Evolutionary conservation across 225 moss, liverwort and hornwort genomes (phyloP).

Genomic region (Sphagnum tenellum): DNA sequence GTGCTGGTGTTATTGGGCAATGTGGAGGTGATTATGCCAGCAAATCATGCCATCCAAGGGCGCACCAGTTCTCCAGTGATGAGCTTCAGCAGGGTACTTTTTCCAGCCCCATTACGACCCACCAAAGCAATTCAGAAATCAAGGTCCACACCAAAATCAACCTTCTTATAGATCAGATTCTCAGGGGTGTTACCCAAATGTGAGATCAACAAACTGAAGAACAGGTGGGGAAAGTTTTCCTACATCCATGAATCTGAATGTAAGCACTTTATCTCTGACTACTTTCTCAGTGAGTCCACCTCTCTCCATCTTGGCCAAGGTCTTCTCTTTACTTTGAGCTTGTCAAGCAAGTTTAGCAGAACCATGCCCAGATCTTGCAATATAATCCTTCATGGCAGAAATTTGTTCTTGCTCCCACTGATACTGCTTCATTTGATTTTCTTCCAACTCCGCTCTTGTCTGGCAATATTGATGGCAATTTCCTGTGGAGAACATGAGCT

Average conservation of each 20-base stretch:
- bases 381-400: constrained; percentile 83
- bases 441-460: constrained; percentile 73
- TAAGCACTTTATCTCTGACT: constrained; percentile 63
- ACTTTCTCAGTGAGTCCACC: constrained; percentile 82
- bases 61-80: constrained; percentile 83
- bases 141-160: constrained; percentile 83
- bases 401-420: constrained; percentile 95
- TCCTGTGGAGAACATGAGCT: constrained; percentile 81
- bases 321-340: constrained; percentile 93
- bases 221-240: constrained; percentile 86
- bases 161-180: constrained; percentile 50
- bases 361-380: constrained; percentile 86
- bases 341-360: no score
- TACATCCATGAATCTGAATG: constrained; percentile 83
- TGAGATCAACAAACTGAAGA: constrained; percentile 70
- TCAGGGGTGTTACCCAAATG: constrained; percentile 64
- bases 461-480: constrained; percentile 76
- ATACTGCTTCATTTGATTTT: no score
- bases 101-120: constrained; percentile 81
- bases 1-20: constrained; percentile 89
- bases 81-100: constrained; percentile 74
- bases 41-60: constrained; percentile 81
- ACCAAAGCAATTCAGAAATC: constrained; percentile 81
- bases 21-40: constrained; percentile 78
- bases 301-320: no score